Conservation (phyloP, 805 yeast species). For the Saturnispora halmiae region DNA sequence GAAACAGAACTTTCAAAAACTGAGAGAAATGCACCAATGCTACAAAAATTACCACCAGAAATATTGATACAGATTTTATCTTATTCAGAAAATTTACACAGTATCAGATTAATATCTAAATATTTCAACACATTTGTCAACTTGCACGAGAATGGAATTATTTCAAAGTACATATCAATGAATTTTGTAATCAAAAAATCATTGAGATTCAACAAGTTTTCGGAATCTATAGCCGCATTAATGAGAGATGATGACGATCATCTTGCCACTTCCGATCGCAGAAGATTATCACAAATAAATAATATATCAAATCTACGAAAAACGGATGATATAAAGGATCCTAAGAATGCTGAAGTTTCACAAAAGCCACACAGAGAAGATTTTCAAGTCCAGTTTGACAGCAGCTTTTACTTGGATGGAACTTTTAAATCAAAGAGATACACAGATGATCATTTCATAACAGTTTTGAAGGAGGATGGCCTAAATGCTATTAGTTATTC, state of each 20-base stretch:
- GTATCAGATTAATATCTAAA: slow-evolving; percentile 5
- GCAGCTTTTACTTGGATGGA: not conserved
- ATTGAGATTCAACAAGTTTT: slow-evolving; percentile 1
- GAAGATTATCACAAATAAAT: slow-evolving; percentile 5
- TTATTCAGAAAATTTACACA: slow-evolving; percentile 9
- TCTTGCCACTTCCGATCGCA: slow-evolving; percentile 10
- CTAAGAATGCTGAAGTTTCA: too few species aligned
- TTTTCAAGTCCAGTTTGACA: slow-evolving; percentile 3
- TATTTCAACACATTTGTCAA: slow-evolving; percentile 12
- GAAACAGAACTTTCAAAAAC: not conserved
- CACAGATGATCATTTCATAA: slow-evolving; percentile 8
- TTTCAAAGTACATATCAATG: slow-evolving; percentile 7
- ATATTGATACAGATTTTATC: slow-evolving; percentile 13
- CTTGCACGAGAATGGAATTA: slow-evolving; percentile 7
- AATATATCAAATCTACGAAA: not conserved
- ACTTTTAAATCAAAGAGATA: slow-evolving; percentile 8
- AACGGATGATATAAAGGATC: not conserved
- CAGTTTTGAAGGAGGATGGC: slow-evolving; percentile 7
- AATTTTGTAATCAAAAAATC: slow-evolving; percentile 5
- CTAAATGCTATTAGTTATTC: not conserved
- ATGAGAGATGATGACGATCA: slow-evolving; percentile 11
- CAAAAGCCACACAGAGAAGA: too few species aligned
- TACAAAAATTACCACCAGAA: slow-evolving; percentile 13
- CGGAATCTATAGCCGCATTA: slow-evolving; percentile 1
- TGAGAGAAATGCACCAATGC: not conserved